Conservation (phyloP, 73 alveolate species). For the Uronychia binucleata region DNA sequence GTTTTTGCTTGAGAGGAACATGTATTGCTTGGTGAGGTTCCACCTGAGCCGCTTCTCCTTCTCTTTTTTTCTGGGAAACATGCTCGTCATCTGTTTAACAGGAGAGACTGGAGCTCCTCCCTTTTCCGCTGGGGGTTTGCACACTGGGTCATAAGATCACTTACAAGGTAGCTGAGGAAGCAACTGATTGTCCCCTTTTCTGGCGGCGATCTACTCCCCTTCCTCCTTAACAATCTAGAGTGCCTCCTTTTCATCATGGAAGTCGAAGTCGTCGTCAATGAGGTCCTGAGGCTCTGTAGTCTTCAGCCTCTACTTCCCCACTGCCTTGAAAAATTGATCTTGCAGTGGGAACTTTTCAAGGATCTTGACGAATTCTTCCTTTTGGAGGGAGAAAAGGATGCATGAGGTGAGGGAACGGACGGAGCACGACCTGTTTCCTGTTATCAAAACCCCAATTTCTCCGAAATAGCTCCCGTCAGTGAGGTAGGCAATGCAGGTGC, state of each 20-base stretch:
- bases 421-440: conserved; percentile 46
- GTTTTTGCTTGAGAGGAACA: not conserved
- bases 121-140: no score
- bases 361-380: conserved; percentile 24
- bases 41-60: conserved; percentile 13
- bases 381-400: conserved; percentile 32
- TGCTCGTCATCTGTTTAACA: no score
- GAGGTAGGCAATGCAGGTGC: conserved; percentile 49
- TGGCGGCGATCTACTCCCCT: not conserved
- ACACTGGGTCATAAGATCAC: no score
- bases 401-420: conserved; percentile 56
- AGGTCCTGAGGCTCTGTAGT: conserved; percentile 68
- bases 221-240: not conserved
- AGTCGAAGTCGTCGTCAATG: conserved; percentile 5
- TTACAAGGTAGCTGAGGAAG: no score
- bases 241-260: not conserved
- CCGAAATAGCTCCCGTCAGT: conserved; percentile 71
- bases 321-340: conserved; percentile 37
- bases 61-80: no score
- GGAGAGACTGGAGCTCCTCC: no score
- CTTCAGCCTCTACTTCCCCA: conserved; percentile 63
- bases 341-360: conserved; percentile 56
- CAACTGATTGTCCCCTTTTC: conserved; percentile 29
- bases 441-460: conserved; percentile 67
- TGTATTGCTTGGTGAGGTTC: conserved; percentile 31